Evolutionary conservation across 2,329 filamentous ascomycete species (phyloP).

Genomic region (Fusarium coicis): DNA sequence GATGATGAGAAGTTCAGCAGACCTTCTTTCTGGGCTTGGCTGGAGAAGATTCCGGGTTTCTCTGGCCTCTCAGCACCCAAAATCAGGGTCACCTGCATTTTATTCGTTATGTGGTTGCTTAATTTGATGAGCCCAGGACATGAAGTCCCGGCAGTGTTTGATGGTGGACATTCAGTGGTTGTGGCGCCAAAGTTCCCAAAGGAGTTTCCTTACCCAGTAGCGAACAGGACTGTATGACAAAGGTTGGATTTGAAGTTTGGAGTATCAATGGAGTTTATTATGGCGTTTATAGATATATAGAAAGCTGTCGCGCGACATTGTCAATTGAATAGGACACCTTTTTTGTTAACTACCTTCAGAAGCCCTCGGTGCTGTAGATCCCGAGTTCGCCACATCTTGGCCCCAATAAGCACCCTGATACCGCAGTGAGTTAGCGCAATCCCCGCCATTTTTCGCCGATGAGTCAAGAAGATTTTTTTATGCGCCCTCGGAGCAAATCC

Average conservation of each 20-base stretch:
- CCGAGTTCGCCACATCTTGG: constrained; percentile 1
- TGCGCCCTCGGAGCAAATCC: not conserved
- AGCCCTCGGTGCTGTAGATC: not conserved
- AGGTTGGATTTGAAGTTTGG: not conserved
- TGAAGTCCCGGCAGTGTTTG: not conserved
- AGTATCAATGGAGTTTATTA: too few relatives aligned
- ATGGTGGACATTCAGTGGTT: not conserved
- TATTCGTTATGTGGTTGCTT: constrained; percentile 32
- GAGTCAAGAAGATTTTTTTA: constrained; percentile 13
- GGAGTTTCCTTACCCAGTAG: not conserved
- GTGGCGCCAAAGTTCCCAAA: not conserved
- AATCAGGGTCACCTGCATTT: constrained; percentile 9
- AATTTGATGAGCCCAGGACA: constrained; percentile 26
- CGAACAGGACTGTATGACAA: rapidly evolving
- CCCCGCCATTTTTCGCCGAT: constrained; percentile 4
- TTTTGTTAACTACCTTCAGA: not conserved
- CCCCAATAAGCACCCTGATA: not conserved
- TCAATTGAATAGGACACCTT: not conserved
- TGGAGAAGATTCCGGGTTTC: not conserved
- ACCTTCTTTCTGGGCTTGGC: too few relatives aligned
- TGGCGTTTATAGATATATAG: not conserved
- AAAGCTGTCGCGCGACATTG: not conserved
- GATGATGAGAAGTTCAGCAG: not conserved
- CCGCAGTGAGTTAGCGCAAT: not conserved
- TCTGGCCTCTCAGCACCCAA: not conserved